Evolutionary conservation across 2,329 filamentous ascomycete genomes (phyloP).

Genomic region (Sporothrix dimorphospora): DNA sequence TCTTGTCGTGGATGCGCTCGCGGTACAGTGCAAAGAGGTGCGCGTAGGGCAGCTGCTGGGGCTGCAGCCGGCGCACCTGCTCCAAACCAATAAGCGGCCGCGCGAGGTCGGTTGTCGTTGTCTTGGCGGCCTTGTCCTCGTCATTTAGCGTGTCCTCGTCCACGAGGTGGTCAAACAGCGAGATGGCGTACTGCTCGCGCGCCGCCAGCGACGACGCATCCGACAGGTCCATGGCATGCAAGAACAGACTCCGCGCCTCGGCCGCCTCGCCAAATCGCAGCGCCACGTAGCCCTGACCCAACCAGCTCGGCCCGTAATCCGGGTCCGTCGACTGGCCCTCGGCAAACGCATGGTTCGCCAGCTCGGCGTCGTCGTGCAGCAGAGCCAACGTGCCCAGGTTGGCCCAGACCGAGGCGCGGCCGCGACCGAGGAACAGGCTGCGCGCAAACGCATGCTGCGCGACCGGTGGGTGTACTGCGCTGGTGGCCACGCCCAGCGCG

Average conservation of each 20-base stretch:
- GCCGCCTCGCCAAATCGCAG: slow-evolving; percentile 71
- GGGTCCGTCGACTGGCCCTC: slow-evolving; percentile 92
- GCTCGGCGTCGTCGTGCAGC: slow-evolving; percentile 76
- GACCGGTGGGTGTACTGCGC: slow-evolving; percentile 80
- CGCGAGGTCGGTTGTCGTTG: slow-evolving; percentile 66
- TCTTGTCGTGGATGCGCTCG: slow-evolving; percentile 74
- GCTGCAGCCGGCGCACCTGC: slow-evolving; percentile 73
- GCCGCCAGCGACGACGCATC: slow-evolving; percentile 73
- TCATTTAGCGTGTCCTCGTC: slow-evolving; percentile 38
- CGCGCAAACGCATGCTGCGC: slow-evolving; percentile 92
- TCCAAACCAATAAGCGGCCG: slow-evolving; percentile 87
- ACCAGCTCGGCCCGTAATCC: slow-evolving; percentile 90
- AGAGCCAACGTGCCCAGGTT: slow-evolving; percentile 88
- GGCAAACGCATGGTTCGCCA: slow-evolving; percentile 90
- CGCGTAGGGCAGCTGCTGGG: slow-evolving; percentile 70
- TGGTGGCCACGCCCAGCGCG: slow-evolving; percentile 87
- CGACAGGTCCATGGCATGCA: slow-evolving; percentile 91
- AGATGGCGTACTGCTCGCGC: slow-evolving; percentile 77
- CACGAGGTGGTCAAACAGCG: slow-evolving; percentile 80
- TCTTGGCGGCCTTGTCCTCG: slow-evolving; percentile 56
- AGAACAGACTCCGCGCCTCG: slow-evolving; percentile 84
- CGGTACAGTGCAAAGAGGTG: slow-evolving; percentile 81
- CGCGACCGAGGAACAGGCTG: slow-evolving; percentile 89
- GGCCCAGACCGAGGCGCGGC: slow-evolving; percentile 83
- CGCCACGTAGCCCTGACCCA: slow-evolving; percentile 88